phyloP scores from a whole-genome alignment of 176 grass and related monocot genomes.

The Carex scoparia region DNA sequence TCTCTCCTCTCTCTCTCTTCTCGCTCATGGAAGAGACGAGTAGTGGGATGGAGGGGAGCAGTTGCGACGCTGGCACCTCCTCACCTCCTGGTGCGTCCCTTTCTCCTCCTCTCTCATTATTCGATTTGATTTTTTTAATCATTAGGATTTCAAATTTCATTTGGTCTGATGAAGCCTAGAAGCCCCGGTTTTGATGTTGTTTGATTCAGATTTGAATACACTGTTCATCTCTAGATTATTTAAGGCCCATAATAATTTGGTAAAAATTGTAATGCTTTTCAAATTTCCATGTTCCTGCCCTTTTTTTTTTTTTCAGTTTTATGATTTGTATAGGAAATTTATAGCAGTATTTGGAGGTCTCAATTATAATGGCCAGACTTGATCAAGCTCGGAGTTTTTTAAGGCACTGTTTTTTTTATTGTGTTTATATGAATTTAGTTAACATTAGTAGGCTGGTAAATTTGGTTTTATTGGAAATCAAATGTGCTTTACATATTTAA shows the following conservation, averaged over 20 bases:
- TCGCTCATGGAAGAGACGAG: conserved; percentile 32
- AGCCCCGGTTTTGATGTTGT: not conserved
- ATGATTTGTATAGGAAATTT: not conserved
- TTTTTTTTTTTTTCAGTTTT: not conserved
- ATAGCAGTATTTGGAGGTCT: not conserved
- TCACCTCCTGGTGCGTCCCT: conserved; percentile 34
- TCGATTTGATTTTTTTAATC: not conserved
- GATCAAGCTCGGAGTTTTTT: not conserved
- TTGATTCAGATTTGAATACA: not conserved
- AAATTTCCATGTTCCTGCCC: not conserved
- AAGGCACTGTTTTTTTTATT: not conserved
- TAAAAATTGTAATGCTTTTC: not conserved
- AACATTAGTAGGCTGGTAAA: not conserved
- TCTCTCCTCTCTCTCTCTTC: not conserved
- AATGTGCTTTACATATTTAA: not conserved
- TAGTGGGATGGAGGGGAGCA: conserved; percentile 19
- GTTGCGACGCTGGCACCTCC: conserved; percentile 7
- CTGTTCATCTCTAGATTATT: not conserved
- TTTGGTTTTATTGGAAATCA: not conserved
- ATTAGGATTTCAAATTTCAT: not conserved
- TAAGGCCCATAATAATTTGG: not conserved
- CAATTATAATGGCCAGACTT: not conserved
- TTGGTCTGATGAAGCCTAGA: not conserved
- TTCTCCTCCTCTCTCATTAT: not conserved
- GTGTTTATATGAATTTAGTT: not conserved